Evolutionary conservation across 768 basidiomycete genomes (phyloP), one percentile per base, ranked within the genome.

Genomic region (Mycena vitilis): DNA sequence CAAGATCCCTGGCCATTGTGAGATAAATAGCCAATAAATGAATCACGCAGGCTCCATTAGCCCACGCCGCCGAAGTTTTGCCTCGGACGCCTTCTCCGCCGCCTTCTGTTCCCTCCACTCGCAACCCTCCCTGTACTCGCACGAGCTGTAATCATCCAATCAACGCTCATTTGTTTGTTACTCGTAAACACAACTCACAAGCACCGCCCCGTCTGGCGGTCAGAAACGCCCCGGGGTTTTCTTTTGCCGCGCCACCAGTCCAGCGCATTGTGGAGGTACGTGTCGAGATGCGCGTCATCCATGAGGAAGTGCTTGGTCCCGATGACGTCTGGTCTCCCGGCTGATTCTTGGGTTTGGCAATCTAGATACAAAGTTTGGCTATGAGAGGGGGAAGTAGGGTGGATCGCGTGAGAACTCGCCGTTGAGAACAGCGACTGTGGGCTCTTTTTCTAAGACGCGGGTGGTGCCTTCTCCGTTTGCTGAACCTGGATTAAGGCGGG

Each of bases 201-300:
- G 84, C 95, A 95, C 57, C 94, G 84, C 63, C 83, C 73, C 4
- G 89, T 81, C 58, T 91, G 82, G 51, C 84, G 79, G 23, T 90
- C 37, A 3, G 84, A 82, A 0, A 96, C 95, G 1, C 95, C 95
- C n/a, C 78, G 77, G 0, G 95, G 88, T 37, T 83, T 80, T 47
- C 95, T 84, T 60, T 82, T 72, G 1, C 94, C 93, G 65, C 84
- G 79, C 95, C 95, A 97, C 88, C 92, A 96, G 57, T 83, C 76
- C 2, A 95, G 77, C 0, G 91, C 81, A 60, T 83, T 83, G 1
- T 74, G 71, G 25, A 96, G 78, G 69, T 91, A 84, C 1, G 68
- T 67, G 25, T 89, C 83, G 22, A 97, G 83, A 51, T 87, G 68
- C 0, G 51, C 47, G 11, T 87, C 81, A 56, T 93, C 81, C 75